Evolutionary conservation across 1,284 basidiomycete species (phyloP), one percentile per base, ranked within the genome.

Genomic region (Sphagnurus paluster): DNA sequence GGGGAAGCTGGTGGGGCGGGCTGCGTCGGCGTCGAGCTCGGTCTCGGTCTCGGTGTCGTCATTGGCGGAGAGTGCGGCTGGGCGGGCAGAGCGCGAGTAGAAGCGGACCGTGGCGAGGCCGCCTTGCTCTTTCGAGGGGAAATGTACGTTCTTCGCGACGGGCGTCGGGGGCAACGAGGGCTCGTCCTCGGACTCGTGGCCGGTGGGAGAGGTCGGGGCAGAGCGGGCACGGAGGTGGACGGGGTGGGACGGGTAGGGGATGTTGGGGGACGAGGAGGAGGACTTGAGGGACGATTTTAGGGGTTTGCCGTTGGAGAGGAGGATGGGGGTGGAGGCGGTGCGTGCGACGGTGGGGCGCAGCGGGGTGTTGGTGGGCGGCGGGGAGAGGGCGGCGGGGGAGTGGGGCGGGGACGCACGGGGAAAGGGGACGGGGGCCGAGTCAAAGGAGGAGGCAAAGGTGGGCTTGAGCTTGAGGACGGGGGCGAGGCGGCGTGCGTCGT

Each of bases 211-310:
- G 2, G 80, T 70, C 0, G 91, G 90, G 29, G 80, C 85, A 20
- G 80, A 85, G 56, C 76, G 71, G 24, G 75, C 74, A 53, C 76
- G 77, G 13, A 67, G 52, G 60, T 77, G 77, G 16, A 45, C 60
- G 50, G 46, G 47, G 51, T 48, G 52, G 33, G 57, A 33, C 0
- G 67, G 63, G 33, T 64, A 56, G 2, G 69, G 65, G 45, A 80
- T 74, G 57, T 74, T 69, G 20, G 79, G 79, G 2, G 76, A 70
- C 1, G 82, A 83, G 3, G 70, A 68, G 9, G 81, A 80, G 1
- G 80, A 79, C 65, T 97, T 96, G 57, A 98, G 78, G 0, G 90
- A 91, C 0, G 90, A 82, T 62, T 94, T 93, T 66, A 98, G 84
- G 0, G 92, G 88, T 64, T 93, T 90, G 43, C 93, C 92, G 55